Conservation (phyloP, 179 eudicot species). For the Heliamphora pulchella region DNA sequence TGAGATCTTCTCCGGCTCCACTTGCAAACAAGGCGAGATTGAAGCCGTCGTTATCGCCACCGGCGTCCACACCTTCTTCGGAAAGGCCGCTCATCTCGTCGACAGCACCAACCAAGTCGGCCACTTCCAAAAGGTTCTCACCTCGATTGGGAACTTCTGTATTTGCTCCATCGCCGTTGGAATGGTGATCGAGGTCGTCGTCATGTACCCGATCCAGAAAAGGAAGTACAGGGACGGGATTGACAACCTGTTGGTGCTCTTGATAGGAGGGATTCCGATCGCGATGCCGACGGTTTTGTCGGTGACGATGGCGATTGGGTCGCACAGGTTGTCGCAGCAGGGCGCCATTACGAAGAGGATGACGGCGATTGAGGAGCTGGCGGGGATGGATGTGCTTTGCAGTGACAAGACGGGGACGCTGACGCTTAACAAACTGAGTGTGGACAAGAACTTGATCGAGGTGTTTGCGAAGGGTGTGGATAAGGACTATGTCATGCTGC, state of each 20-base stretch:
- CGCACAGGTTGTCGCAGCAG: conserved; percentile 63
- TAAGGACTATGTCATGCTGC: conserved; percentile 47
- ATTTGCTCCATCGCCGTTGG: conserved; percentile 58
- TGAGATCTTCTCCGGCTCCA: conserved; percentile 65
- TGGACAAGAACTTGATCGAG: conserved; percentile 58
- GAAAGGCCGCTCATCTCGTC: conserved; percentile 72
- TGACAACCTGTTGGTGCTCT: conserved; percentile 62
- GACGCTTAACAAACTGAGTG: conserved; percentile 60
- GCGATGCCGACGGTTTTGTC: conserved; percentile 79
- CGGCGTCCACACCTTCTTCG: conserved; percentile 70
- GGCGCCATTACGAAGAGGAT: conserved; percentile 76
- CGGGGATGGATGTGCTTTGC: conserved; percentile 75
- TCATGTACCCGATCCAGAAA: conserved; percentile 61
- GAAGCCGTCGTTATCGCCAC: conserved; percentile 71
- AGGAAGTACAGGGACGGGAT: conserved; percentile 47
- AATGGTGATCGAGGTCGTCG: conserved; percentile 49
- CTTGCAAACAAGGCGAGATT: conserved; percentile 64
- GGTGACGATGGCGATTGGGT: conserved; percentile 77
- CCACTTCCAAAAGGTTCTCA: conserved; percentile 65
- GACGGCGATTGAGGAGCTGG: conserved; percentile 83
- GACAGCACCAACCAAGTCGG: conserved; percentile 75
- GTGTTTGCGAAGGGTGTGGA: conserved; percentile 59
- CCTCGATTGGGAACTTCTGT: conserved; percentile 65
- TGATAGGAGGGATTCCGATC: conserved; percentile 71
- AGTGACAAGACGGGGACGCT: conserved; percentile 74